Evolutionary conservation across 495 filamentous ascomycete genomes (phyloP).

Genomic region (Cairneyella variabilis): DNA sequence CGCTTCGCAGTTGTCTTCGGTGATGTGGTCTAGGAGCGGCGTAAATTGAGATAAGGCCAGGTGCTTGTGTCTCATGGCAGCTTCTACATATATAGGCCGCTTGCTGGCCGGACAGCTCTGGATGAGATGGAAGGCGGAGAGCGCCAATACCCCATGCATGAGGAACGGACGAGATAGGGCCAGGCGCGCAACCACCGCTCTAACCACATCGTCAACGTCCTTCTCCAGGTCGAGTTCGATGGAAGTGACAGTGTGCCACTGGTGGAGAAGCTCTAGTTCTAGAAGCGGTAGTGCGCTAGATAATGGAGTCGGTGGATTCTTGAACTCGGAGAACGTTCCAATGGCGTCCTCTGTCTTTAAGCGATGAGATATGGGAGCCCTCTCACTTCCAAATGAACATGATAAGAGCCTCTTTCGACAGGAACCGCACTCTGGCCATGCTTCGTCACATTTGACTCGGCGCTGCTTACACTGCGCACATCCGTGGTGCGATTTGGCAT

Average conservation of each 20-base stretch:
- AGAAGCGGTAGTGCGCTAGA: background rate
- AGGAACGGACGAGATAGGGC: background rate
- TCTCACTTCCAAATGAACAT: background rate
- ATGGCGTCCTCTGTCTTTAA: background rate
- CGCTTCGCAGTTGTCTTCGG: background rate
- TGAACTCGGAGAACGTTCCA: background rate
- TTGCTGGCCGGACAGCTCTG: background rate
- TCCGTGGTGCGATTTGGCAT: constrained; percentile 6
- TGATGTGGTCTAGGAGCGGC: constrained; percentile 3
- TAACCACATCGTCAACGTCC: background rate
- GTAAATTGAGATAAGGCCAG: constrained; percentile 1
- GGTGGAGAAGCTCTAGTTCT: constrained; percentile 4
- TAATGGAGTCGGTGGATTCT: background rate
- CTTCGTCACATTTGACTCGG: constrained; percentile 1
- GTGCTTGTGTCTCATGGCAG: constrained; percentile 2
- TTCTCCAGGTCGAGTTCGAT: background rate
- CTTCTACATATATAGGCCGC: background rate
- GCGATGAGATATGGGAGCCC: background rate
- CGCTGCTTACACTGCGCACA: constrained; percentile 3
- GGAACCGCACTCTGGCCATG: background rate
- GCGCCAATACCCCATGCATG: constrained; percentile 4
- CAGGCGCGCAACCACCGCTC: background rate
- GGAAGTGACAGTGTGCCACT: constrained; percentile 6
- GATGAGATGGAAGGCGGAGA: constrained; percentile 6
- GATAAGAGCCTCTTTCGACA: constrained; percentile 1